phyloP scores from a whole-genome alignment of 805 yeast species.

The Starmerella tilneyi region DNA sequence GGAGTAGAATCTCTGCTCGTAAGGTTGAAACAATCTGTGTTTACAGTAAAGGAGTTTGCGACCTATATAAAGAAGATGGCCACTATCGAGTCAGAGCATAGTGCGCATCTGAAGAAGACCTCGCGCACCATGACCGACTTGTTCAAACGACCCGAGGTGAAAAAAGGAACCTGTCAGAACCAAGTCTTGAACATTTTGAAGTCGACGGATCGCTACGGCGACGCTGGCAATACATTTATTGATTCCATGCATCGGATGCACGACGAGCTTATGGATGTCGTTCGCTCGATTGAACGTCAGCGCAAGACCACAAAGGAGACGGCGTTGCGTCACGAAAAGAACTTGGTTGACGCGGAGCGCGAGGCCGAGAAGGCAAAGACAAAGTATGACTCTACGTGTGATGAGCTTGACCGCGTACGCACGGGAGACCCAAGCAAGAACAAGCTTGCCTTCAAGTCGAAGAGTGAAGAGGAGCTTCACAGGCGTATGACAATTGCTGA shows the following conservation, averaged over 20 bases:
- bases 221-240: slow-evolving; percentile 66
- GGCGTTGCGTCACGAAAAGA: slow-evolving; percentile 71
- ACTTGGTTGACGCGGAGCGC: slow-evolving; percentile 67
- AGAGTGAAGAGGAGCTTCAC: slow-evolving; percentile 80
- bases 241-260: slow-evolving; percentile 73
- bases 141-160: slow-evolving; percentile 40
- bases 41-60: slow-evolving; percentile 76
- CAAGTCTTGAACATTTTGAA: slow-evolving; percentile 60
- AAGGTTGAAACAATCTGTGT: slow-evolving; percentile 67
- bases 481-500: slow-evolving; percentile 77
- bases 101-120: slow-evolving; percentile 61
- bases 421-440: slow-evolving; percentile 76
- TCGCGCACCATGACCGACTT: slow-evolving; percentile 45
- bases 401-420: slow-evolving; percentile 73
- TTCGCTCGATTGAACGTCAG: slow-evolving; percentile 56
- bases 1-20: slow-evolving; percentile 63
- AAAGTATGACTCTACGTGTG: slow-evolving; percentile 68
- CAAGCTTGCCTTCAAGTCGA: slow-evolving; percentile 70
- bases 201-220: slow-evolving; percentile 65
- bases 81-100: slow-evolving; percentile 65
- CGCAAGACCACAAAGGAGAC: slow-evolving; percentile 76
- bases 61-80: slow-evolving; percentile 71
- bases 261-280: slow-evolving; percentile 67
- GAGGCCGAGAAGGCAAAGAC: slow-evolving; percentile 80
- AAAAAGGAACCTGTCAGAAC: slow-evolving; percentile 54